phyloP scores from a whole-genome alignment of 2,329 filamentous ascomycete species.

The Aurifilum marmelostoma region DNA sequence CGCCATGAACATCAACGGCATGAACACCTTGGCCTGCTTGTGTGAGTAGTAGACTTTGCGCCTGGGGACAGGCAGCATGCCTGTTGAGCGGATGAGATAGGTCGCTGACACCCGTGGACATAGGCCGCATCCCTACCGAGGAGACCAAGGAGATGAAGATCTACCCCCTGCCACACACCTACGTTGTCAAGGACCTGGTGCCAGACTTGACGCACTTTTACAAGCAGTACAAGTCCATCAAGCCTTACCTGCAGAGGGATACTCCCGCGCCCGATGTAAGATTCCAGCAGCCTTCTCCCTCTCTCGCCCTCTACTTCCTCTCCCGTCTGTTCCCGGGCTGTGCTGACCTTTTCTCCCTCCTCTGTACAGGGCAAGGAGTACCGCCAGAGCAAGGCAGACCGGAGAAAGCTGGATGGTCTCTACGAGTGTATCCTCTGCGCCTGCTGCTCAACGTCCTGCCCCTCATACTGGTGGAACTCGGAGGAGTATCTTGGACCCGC shows the following conservation, averaged over 20 bases:
- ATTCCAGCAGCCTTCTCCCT: neutral
- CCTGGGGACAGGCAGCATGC: neutral
- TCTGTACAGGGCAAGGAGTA: conserved; percentile 78
- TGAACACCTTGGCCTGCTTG: conserved; percentile 95
- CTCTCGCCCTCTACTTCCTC: neutral
- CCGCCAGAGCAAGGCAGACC: conserved; percentile 88
- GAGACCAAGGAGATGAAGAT: conserved; percentile 82
- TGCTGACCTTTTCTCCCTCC: conserved; percentile 23
- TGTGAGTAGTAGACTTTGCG: conserved; percentile 64
- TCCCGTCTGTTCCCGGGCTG: neutral
- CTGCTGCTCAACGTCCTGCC: conserved; percentile 98
- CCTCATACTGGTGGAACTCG: conserved; percentile 99
- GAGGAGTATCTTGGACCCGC: conserved; percentile 98
- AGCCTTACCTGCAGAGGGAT: conserved; percentile 94
- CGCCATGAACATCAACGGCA: conserved; percentile 99
- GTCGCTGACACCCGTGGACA: conserved; percentile 6
- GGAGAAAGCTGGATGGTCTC: conserved; percentile 94
- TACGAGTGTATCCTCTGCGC: conserved; percentile 99
- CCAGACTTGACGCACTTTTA: conserved; percentile 98
- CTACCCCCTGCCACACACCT: conserved; percentile 97
- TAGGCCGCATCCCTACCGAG: conserved; percentile 92
- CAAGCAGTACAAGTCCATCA: conserved; percentile 99
- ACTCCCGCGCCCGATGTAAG: conserved; percentile 82
- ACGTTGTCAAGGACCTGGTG: conserved; percentile 98
- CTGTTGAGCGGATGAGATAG: neutral